Evolutionary conservation across 345 rosid genomes (phyloP).

Genomic region (Eucalyptus pauciflora): DNA sequence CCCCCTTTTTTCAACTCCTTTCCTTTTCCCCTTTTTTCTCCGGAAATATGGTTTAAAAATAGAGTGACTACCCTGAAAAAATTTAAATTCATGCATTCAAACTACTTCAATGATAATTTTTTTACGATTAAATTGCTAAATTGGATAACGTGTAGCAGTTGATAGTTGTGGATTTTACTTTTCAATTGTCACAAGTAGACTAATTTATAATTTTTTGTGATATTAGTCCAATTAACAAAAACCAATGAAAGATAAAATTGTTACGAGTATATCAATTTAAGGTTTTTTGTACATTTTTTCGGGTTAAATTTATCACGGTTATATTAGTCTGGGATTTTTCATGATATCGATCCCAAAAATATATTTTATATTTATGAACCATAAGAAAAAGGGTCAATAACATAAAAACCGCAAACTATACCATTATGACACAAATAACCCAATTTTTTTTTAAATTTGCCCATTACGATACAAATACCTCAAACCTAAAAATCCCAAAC

Average conservation of each 20-base stretch:
- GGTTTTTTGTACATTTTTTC: no score
- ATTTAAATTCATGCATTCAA: no score
- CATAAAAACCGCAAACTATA: no score
- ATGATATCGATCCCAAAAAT: rapidly evolving
- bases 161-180: rapidly evolving
- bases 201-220: no score
- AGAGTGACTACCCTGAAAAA: background rate
- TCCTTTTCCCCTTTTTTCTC: background rate
- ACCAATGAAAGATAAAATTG: rapidly evolving
- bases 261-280: rapidly evolving
- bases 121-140: no score
- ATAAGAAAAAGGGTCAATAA: background rate
- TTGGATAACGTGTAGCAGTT: rapidly evolving
- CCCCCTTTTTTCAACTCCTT: background rate
- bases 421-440: no score
- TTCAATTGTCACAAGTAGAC: rapidly evolving
- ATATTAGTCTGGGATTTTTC: rapidly evolving
- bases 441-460: rapidly evolving
- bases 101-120: rapidly evolving
- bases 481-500: no score
- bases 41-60: background rate
- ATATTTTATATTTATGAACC: background rate
- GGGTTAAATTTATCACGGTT: rapidly evolving
- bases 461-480: rapidly evolving
- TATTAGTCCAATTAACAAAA: background rate